Percentiles rank a stretch among this genome's conserved stretches.
Evolutionary conservation across 2,329 filamentous ascomycete species (phyloP).

Genomic region (Sporothrix inflata): DNA sequence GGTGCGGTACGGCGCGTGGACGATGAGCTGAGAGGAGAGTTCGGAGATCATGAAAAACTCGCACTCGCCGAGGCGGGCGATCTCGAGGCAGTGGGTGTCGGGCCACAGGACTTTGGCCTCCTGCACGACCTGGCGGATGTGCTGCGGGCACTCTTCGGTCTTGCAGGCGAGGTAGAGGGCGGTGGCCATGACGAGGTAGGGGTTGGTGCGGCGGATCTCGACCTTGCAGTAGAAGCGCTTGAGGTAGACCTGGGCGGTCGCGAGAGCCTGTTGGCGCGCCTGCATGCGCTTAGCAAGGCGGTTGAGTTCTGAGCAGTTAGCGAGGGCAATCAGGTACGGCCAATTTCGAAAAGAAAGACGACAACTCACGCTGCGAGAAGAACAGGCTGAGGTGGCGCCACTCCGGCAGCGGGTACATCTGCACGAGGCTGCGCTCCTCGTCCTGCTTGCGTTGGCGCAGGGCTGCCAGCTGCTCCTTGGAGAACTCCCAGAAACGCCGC

Average conservation of each 20-base stretch:
- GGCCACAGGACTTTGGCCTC: constrained; percentile 87
- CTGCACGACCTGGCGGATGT: constrained; percentile 86
- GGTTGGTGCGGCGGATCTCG: constrained; percentile 89
- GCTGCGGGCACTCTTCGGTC: constrained; percentile 96
- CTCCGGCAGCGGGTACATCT: constrained; percentile 81
- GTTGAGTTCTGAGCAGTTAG: constrained; percentile 63
- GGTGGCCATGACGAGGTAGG: constrained; percentile 90
- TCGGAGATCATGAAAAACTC: constrained; percentile 92
- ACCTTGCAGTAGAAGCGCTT: constrained; percentile 91
- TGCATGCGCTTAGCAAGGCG: constrained; percentile 83
- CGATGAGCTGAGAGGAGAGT: constrained; percentile 84
- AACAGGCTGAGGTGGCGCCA: constrained; percentile 84
- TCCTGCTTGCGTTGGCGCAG: constrained; percentile 78
- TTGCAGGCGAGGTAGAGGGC: constrained; percentile 95
- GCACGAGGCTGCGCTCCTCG: constrained; percentile 72
- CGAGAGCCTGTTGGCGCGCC: constrained; percentile 87
- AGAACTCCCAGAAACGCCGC: constrained; percentile 86
- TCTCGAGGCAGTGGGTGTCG: constrained; percentile 73
- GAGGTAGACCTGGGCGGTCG: constrained; percentile 92
- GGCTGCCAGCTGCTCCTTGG: constrained; percentile 75
- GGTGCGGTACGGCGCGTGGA: constrained; percentile 88
- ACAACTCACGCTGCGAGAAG: constrained; percentile 77
- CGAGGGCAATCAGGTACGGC: background rate
- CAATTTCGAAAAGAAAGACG: constrained; percentile 22
- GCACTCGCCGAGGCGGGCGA: constrained; percentile 86